Base-by-base conservation (phyloP, 1,284 basidiomycete species). In the Schizophyllum commune region DNA sequence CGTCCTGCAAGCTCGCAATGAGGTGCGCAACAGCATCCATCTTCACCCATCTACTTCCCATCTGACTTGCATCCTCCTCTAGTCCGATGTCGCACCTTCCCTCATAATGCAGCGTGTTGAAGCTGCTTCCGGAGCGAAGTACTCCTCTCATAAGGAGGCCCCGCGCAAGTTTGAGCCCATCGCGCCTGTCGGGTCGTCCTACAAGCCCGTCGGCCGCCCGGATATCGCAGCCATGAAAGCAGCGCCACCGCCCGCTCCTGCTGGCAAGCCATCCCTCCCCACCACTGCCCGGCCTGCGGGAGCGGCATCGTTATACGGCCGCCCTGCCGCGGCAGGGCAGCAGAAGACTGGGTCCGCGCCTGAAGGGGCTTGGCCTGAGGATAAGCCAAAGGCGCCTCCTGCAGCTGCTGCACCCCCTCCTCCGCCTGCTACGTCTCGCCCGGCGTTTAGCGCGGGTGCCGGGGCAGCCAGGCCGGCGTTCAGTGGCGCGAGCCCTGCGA, bases 81-180 rank as follows among this genome's bases (percentile, higher is more conserved):
- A 93, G 91, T 81, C 81, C 62, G 95, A 98, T 73, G 91, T 98
- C 19, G 77, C 85, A 0, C 89, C 93, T 0, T 76, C 80, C 0
- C 72, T 89, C 56, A 92, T 98, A 72, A 91, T 94, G 85, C 86
- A 88, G 63, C 86, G 91, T 56, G 88, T 99, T 22, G 89, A 91
- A 74, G 91, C 92, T 51, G 91, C 94, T 13, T 94, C 92, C 5
- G 96, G 96, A n/a, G 86, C 94, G 0, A 96, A 88, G 71, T 99
- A 98, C 74, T 87, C 89, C 9, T 78, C 83, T 5, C 89, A 92
- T 67, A 86, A 86, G 60, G 88, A 91, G 66, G 71, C 75, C 32
- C 69, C 86, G 0, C 82, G 84, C 64, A 83, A 80, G 70, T 79
- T 76, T 60, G 88, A 89, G 66, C 86, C 87, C 17, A 89, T 91